Base-by-base conservation (phyloP, 2,329 filamentous ascomycete species). In the Fusarium anguioides region DNA sequence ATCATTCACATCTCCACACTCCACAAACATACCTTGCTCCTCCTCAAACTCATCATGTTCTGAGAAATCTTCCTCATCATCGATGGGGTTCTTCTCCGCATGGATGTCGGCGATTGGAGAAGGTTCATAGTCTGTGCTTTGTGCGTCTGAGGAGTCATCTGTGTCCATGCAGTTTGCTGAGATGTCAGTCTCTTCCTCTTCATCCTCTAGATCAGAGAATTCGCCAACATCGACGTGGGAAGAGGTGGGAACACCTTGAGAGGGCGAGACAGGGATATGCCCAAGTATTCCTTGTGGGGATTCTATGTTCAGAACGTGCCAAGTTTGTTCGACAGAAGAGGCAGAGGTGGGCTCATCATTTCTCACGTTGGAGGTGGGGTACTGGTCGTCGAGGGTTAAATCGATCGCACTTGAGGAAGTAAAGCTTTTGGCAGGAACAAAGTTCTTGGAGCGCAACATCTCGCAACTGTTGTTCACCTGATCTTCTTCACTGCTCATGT, bases 361-460 rank as follows among this genome's bases (percentile, higher is more conserved):
- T 36, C 65, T 51, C 10, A 62, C 36, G 42, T 63, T 65, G 10
- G 68, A 64, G 15, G 49, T 15, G 10, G 62, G 49, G 27, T 59
- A 69, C 24, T 61, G 64, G 17, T 72, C 74, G 29, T 71, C 66
- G 11, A 26, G 58, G 5, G 49, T 71, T 50, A 75, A 41, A 59
- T 75, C 67, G 60, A 74, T 67, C 10, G 49, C 56, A n/a, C 41
- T 49, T 24, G 29, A 50, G 26, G 69, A 44, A 5, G 52, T 36
- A 24, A 39, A 20, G 15, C 42, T 40, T 6, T 31, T 24, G 14
- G 71, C 55, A 12, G 78, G 75, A 9, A 49, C 66, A 24, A 77
- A 72, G 20, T 75, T 76, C 37, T 77, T 72, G 39, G 65, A 55
- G 18, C 49, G 64, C n/a, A 77, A 50, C 21, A 76, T 70, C 26